Conservation (phyloP, 1,284 basidiomycete species). For the Lignosus rhinocerotis region DNA sequence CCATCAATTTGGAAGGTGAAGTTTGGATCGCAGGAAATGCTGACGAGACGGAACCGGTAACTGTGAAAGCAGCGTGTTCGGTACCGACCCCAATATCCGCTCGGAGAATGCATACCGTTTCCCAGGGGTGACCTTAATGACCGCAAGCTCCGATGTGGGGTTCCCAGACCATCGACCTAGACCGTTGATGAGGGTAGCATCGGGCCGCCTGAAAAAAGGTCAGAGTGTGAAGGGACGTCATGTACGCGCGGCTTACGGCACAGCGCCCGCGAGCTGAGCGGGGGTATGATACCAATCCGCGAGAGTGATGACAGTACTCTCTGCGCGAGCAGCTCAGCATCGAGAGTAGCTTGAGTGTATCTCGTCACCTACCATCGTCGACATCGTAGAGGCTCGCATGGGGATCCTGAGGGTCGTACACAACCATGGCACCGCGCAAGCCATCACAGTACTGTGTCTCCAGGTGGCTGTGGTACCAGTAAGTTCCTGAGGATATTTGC, state of each 20-base stretch:
- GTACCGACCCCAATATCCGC: too few species aligned
- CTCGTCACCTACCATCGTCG: constrained; percentile 37
- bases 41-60: constrained; percentile 48
- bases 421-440: constrained; percentile 38
- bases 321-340: constrained; percentile 10
- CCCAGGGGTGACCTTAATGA: constrained; percentile 33
- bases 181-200: constrained; percentile 54
- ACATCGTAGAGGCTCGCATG: constrained; percentile 41
- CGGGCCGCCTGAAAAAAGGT: constrained; percentile 1
- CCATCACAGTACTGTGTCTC: constrained; percentile 39
- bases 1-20: constrained; percentile 43
- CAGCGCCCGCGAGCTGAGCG: constrained; percentile 10
- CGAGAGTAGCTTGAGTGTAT: background rate
- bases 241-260: constrained; percentile 15
- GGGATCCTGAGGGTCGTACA: constrained; percentile 47
- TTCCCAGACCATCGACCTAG: constrained; percentile 35
- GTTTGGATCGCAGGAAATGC: constrained; percentile 41
- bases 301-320: constrained; percentile 31
- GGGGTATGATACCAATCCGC: constrained; percentile 31
- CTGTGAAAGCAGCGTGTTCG: constrained; percentile 4
- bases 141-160: constrained; percentile 30
- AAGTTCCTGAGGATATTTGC: constrained; percentile 8
- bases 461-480: constrained; percentile 29
- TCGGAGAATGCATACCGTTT: constrained; percentile 33
- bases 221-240: background rate